Percentiles rank a stretch among this genome's conserved stretches.
These are phyloP conservation scores for Coprinopsis marcescibilis DNA, from an alignment of 768 basidiomycete genomes.

Conservation along the genomic window DNA sequence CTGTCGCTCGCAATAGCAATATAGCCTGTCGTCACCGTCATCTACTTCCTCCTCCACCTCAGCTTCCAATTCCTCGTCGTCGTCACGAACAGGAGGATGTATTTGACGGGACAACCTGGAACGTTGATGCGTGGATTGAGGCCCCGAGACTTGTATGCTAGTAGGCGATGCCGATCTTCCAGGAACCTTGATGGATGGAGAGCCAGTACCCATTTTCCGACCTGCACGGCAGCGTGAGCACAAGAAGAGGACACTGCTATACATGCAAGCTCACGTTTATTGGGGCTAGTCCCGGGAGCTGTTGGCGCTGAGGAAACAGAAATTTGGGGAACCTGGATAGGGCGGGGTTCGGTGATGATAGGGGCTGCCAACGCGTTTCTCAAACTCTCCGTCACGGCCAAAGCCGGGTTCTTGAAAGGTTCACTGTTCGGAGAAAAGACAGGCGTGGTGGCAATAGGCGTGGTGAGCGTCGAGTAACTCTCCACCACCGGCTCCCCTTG, in stretches of 20 bases:
- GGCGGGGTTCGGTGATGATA: conserved; percentile 20
- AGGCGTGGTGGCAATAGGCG: neutral
- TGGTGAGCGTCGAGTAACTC: neutral
- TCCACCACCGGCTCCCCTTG: conserved; percentile 43
- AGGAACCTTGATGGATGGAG: conserved; percentile 36
- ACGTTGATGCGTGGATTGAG: conserved; percentile 31
- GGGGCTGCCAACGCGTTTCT: conserved; percentile 32
- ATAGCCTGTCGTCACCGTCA: conserved; percentile 41
- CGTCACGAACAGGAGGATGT: conserved; percentile 36
- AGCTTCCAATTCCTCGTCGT: conserved; percentile 32
- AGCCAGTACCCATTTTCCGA: conserved; percentile 27
- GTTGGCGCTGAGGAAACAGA: neutral
- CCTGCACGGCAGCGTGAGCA: conserved; percentile 18
- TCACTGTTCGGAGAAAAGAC: too few relatives aligned
- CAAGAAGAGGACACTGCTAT: neutral
- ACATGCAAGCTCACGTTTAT: conserved; percentile 9
- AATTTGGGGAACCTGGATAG: neutral
- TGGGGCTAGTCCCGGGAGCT: neutral
- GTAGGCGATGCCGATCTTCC: conserved; percentile 36
- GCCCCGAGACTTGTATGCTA: conserved; percentile 20
- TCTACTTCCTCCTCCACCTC: conserved; percentile 4
- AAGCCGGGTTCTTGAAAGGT: conserved; percentile 26
- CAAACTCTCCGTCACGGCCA: conserved; percentile 39
- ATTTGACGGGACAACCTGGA: conserved; percentile 44
- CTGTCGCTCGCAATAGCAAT: conserved; percentile 48